Conservation (phyloP, 306 rosid genomes). For the Castanopsis chinensis region DNA sequence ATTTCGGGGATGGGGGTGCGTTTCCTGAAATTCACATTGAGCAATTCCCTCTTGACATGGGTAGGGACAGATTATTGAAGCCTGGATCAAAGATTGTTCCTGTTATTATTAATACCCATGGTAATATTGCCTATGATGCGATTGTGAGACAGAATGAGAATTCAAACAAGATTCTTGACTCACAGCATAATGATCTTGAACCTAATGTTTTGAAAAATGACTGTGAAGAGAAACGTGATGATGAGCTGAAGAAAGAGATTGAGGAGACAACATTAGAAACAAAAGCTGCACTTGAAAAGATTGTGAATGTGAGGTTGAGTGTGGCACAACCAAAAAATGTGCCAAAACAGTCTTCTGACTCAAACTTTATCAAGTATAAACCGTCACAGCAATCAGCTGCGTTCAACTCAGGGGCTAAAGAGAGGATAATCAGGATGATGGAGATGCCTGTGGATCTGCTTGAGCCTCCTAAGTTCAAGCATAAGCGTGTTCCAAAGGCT, state of each 20-base stretch:
- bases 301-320: conserved; percentile 78
- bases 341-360: conserved; percentile 61
- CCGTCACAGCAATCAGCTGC: conserved; percentile 80
- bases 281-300: conserved; percentile 81
- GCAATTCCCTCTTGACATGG: conserved; percentile 89
- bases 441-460: conserved; percentile 95
- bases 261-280: conserved; percentile 76
- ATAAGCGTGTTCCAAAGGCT: conserved; percentile 87
- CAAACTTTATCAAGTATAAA: conserved; percentile 78
- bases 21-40: conserved; percentile 90
- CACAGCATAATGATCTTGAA: conserved; percentile 68
- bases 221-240: conserved; percentile 32
- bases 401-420: conserved; percentile 80
- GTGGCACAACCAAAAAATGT: conserved; percentile 83
- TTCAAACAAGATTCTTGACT: conserved; percentile 65
- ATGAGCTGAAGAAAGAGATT: conserved; percentile 56
- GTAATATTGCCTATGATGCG: conserved; percentile 80
- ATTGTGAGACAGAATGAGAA: conserved; percentile 85
- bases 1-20: conserved; percentile 91
- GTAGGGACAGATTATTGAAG: conserved; percentile 53
- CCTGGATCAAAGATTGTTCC: conserved; percentile 71
- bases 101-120: conserved; percentile 70
- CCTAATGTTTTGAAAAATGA: conserved; percentile 67
- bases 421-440: conserved; percentile 85
- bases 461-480: conserved; percentile 91